Conservation (phyloP, 768 basidiomycete genomes). For the Chiua virens region DNA sequence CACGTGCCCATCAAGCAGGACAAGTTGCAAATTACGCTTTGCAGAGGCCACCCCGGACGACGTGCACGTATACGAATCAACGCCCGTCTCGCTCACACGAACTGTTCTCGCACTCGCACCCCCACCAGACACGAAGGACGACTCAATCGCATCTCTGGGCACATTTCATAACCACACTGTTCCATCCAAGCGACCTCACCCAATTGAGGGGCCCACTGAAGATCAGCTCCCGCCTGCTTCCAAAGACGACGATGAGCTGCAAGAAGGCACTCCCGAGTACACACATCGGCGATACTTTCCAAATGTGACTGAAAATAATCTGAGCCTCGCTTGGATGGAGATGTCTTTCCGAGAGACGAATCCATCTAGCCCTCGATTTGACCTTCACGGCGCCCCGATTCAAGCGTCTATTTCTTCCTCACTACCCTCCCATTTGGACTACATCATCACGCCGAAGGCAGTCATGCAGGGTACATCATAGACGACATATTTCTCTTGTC, state of each 20-base stretch:
- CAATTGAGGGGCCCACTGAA: neutral
- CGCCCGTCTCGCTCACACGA: constrained; percentile 72
- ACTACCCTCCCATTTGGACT: constrained; percentile 84
- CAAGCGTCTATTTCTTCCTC: constrained; percentile 48
- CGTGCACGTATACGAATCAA: constrained; percentile 81
- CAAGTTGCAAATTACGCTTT: constrained; percentile 63
- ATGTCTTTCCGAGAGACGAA: constrained; percentile 13
- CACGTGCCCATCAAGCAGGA: constrained; percentile 60
- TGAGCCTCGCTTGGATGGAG: constrained; percentile 80
- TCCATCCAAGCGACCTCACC: constrained; percentile 10
- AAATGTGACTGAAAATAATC: constrained; percentile 60
- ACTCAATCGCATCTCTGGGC: constrained; percentile 38
- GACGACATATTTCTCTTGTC: constrained; percentile 81
- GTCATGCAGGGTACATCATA: constrained; percentile 83
- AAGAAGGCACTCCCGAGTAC: constrained; percentile 78
- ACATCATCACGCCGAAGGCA: constrained; percentile 82
- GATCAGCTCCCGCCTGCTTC: neutral
- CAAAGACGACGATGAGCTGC: constrained; percentile 32
- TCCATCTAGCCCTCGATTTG: constrained; percentile 57
- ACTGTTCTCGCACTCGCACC: constrained; percentile 54
- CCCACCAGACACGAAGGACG: constrained; percentile 27
- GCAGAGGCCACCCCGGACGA: constrained; percentile 71
- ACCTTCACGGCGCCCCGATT: constrained; percentile 73
- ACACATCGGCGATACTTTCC: constrained; percentile 87
- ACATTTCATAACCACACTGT: constrained; percentile 30